phyloP scores from a whole-genome alignment of 176 grass and related monocot genomes.

The Eragrostis curvula region DNA sequence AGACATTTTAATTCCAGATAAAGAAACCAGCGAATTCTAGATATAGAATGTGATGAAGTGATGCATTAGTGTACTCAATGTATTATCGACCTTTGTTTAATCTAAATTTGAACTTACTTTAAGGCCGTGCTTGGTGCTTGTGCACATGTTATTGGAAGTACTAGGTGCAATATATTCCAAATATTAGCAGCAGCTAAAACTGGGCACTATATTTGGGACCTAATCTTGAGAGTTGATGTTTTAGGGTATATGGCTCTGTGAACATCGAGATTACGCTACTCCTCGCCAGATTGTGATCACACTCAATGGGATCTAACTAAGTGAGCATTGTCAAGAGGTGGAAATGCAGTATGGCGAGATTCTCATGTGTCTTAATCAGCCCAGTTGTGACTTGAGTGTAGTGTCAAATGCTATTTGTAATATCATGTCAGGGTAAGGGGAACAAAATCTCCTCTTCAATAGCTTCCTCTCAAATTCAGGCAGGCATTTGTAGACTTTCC shows the following conservation, averaged over 20 bases:
- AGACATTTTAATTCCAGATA: neutral
- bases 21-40: neutral
- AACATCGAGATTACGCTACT: conserved; percentile 83
- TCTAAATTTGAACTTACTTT: neutral
- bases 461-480: neutral
- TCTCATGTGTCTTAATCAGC: neutral
- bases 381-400: too few species aligned
- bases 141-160: neutral
- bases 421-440: neutral
- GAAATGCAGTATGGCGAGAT: neutral
- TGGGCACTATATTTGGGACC: neutral
- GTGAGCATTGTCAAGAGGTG: neutral
- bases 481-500: neutral
- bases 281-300: conserved; percentile 86
- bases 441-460: conserved; percentile 2
- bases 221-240: conserved; percentile 9
- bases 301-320: conserved; percentile 65
- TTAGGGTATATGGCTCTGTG: conserved; percentile 97
- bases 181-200: conserved; percentile 7
- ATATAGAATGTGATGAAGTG: conserved; percentile 5
- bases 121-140: neutral
- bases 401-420: conserved; percentile 16
- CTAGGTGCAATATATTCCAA: neutral
- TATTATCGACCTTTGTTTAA: neutral
- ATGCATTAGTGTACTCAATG: neutral